phyloP scores from a whole-genome alignment of 2,329 filamentous ascomycete genomes.

The Escovopsis sp. region DNA sequence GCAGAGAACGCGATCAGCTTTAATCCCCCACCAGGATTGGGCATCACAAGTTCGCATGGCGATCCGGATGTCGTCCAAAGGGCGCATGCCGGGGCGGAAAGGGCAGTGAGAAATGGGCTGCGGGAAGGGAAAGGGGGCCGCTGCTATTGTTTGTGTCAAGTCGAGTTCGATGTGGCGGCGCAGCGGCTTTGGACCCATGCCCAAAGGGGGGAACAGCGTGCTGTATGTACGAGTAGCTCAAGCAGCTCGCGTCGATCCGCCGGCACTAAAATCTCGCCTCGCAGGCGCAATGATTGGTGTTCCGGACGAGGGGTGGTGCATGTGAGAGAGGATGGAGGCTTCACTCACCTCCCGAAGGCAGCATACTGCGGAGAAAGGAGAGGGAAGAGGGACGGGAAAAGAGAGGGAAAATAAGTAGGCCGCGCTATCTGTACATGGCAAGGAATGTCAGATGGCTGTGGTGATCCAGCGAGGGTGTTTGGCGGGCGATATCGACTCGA shows the following conservation, averaged over 20 bases:
- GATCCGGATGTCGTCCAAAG: not conserved
- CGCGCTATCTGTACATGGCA: slow-evolving; percentile 3
- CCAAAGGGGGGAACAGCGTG: too few species aligned
- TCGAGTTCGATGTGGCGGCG: too few species aligned
- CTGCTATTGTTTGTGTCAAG: too few species aligned
- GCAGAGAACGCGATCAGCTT: slow-evolving; percentile 5
- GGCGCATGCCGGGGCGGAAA: too few species aligned
- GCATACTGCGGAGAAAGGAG: slow-evolving; percentile 5
- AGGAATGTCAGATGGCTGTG: not conserved
- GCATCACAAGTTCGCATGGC: not conserved
- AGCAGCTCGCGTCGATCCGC: too few species aligned
- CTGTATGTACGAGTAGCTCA: too few species aligned
- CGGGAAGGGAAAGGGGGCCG: not conserved
- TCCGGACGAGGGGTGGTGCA: not conserved
- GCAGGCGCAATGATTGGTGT: not conserved
- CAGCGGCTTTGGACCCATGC: too few species aligned
- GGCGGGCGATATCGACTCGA: too few species aligned
- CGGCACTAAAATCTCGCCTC: not conserved
- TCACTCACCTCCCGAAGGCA: slow-evolving; percentile 7
- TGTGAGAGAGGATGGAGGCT: not conserved
- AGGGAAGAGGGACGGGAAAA: not conserved
- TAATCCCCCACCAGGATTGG: not conserved
- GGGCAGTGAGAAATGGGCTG: not conserved
- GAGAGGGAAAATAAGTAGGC: not conserved
- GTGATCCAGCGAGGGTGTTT: too few species aligned